Evolutionary conservation across 371 early-diverging fungal genomes (phyloP).

Genomic region (Apophysomyces ossiformis): DNA sequence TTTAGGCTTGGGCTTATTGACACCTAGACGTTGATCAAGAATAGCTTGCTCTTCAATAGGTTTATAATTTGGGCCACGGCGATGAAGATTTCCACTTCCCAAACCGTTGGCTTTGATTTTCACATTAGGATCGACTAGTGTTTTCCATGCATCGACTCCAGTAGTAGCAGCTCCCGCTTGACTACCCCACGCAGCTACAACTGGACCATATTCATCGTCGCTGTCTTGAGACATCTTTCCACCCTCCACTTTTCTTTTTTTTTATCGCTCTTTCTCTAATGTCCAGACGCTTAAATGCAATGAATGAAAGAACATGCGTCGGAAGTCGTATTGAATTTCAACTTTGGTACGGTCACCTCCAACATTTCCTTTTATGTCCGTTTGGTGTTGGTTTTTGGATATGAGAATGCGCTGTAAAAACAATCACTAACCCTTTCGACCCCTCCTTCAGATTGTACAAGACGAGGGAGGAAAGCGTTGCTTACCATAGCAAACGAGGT

Average conservation of each 20-base stretch:
- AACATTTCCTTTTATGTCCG: too few species aligned
- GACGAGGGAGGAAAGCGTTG: too few species aligned
- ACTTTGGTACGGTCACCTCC: too few species aligned
- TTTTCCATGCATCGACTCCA: constrained; percentile 15
- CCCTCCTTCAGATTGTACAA: too few species aligned
- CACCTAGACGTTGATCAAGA: constrained; percentile 19
- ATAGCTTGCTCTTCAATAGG: constrained; percentile 28
- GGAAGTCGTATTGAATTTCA: too few species aligned
- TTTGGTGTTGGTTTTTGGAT: too few species aligned
- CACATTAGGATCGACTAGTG: constrained; percentile 25
- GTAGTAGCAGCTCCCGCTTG: constrained; percentile 9
- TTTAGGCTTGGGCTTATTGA: constrained; percentile 12
- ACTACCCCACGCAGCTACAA: constrained; percentile 23
- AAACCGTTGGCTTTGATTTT: constrained; percentile 22
- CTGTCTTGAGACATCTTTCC: constrained; percentile 5
- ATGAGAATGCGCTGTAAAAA: too few species aligned
- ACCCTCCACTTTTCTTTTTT: neutral
- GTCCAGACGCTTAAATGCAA: too few species aligned
- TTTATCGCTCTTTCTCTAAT: neutral
- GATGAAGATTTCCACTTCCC: constrained; percentile 26
- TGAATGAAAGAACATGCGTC: too few species aligned
- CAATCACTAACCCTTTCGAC: too few species aligned
- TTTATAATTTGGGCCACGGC: constrained; percentile 21
- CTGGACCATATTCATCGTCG: constrained; percentile 27
- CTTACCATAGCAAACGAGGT: too few species aligned